A percentile compares a stretch with the other conserved stretches of the same genome.
Evolutionary conservation across 2,329 filamentous ascomycete species (phyloP).

Genomic region (Verticillium nonalfalfae): DNA sequence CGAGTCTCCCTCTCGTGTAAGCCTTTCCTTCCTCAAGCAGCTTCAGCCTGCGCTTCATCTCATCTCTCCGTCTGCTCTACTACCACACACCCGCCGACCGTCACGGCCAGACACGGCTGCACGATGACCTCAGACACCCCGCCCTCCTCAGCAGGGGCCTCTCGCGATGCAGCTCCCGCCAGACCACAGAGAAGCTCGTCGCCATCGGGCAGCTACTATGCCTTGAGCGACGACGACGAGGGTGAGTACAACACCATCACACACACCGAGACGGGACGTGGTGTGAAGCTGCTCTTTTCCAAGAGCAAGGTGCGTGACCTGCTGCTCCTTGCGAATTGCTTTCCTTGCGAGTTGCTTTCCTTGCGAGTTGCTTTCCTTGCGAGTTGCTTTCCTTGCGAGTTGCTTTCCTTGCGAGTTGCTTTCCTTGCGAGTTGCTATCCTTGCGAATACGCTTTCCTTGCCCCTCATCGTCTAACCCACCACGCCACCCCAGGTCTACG

Average conservation of each 20-base stretch:
- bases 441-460: not conserved
- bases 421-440: no score
- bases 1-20: not conserved
- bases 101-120: not conserved
- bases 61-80: not conserved
- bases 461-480: not conserved
- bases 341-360: no score
- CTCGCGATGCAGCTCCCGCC: not conserved
- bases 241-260: slow-evolving; percentile 92
- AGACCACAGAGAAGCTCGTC: slow-evolving; percentile 45
- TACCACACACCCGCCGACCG: not conserved
- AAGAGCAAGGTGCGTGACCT: slow-evolving; percentile 76
- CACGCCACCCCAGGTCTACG: slow-evolving; percentile 63
- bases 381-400: no score
- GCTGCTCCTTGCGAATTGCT: not conserved
- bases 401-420: no score
- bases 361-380: no score
- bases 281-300: slow-evolving; percentile 88
- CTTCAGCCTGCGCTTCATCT: not conserved
- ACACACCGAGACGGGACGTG: slow-evolving; percentile 67
- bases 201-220: slow-evolving; percentile 85
- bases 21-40: not conserved
- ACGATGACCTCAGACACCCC: not conserved
- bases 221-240: slow-evolving; percentile 93
- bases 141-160: not conserved